A percentile compares a stretch with the other conserved stretches of the same genome.
Conservation (phyloP, 495 filamentous ascomycete genomes). For the Physcia stellaris region DNA sequence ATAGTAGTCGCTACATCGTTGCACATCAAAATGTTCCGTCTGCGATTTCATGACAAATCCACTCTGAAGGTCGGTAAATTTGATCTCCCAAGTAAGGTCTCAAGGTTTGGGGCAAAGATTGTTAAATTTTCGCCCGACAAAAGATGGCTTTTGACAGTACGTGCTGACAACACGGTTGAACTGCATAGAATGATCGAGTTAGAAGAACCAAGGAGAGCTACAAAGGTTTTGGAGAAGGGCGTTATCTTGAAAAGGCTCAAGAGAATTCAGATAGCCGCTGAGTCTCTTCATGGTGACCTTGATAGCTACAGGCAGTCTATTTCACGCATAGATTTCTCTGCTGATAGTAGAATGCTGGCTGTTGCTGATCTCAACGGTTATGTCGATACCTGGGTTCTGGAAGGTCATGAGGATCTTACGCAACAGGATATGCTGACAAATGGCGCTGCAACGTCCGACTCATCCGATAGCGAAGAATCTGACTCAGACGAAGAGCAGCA, state of each 20-base stretch:
- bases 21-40: constrained; percentile 66
- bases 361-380: constrained; percentile 71
- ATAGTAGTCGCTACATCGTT: constrained; percentile 65
- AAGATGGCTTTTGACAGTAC: constrained; percentile 42
- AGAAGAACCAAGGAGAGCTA: constrained; percentile 22
- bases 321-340: constrained; percentile 61
- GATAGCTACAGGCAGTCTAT: constrained; percentile 70
- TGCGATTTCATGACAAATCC: constrained; percentile 32
- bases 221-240: constrained; percentile 31
- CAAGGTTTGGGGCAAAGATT: constrained; percentile 48
- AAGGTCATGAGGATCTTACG: constrained; percentile 32
- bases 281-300: constrained; percentile 47
- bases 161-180: constrained; percentile 33
- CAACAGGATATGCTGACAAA: constrained; percentile 10
- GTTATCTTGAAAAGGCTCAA: constrained; percentile 43
- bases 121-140: constrained; percentile 38
- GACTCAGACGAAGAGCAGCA: constrained; percentile 27
- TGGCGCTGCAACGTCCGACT: constrained; percentile 20
- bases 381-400: constrained; percentile 73
- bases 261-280: constrained; percentile 39
- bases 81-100: constrained; percentile 34
- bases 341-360: constrained; percentile 64
- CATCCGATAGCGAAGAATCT: constrained; percentile 39
- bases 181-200: constrained; percentile 30
- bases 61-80: constrained; percentile 56